Conservation (phyloP, 176 grass and related monocot species). For the Microstegium vimineum region DNA sequence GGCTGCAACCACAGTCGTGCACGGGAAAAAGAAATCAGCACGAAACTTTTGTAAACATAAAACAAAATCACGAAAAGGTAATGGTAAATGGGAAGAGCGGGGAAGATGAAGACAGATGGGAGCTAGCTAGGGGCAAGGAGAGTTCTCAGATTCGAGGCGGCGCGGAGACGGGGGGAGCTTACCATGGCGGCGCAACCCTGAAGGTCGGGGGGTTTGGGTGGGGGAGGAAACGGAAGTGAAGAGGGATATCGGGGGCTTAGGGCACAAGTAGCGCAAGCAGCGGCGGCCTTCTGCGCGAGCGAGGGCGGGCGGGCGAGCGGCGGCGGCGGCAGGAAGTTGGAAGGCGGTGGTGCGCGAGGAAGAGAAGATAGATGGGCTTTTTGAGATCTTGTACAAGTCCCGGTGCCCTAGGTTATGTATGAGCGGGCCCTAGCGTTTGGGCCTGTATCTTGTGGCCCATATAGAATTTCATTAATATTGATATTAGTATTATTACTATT, state of each 20-base stretch:
- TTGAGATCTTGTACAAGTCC: background rate
- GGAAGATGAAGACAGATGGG: background rate
- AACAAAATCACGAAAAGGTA: background rate
- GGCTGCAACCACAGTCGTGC: conserved; percentile 47
- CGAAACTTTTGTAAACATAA: background rate
- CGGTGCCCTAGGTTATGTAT: background rate
- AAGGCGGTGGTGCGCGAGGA: background rate
- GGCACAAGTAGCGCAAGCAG: background rate
- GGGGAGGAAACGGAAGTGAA: background rate
- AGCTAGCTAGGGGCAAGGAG: background rate
- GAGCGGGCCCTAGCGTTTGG: background rate
- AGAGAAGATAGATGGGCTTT: background rate
- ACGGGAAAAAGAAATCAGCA: background rate
- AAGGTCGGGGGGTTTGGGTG: background rate
- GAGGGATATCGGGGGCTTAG: background rate
- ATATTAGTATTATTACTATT: no score
- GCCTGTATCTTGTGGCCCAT: background rate
- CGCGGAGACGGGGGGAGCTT: background rate
- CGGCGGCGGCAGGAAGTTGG: background rate
- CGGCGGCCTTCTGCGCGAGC: background rate
- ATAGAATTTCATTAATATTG: background rate
- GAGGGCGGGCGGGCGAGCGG: background rate
- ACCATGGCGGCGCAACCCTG: conserved; percentile 34
- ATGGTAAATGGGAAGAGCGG: background rate
- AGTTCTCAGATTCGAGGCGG: background rate